Evolutionary conservation across 73 alveolate genomes (phyloP), one percentile per base, ranked within the genome.

Genomic region (Strombidium stylifer): DNA sequence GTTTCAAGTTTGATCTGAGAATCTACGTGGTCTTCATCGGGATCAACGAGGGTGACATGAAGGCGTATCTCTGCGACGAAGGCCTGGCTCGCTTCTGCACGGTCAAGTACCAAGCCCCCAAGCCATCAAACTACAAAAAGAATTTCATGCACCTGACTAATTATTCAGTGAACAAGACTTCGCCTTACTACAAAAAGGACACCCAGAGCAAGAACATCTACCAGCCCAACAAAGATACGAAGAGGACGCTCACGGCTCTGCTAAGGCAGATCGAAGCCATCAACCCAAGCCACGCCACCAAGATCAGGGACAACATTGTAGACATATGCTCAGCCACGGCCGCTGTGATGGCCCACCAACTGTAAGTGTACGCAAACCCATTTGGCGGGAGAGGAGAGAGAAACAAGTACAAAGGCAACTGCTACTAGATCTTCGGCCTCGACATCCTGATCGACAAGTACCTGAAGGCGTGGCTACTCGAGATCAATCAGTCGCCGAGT

Each of bases 381-480:
- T 36, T 44, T 73, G 0, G 82, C 52, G 27, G 45, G 32, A 16
- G 14, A 15, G 4, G 16, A 81, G 32, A 24, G 58, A n/a, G n/a
- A n/a, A n/a, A 39, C 35, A 24, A 11, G 58, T 45, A 15, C 58
- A 62, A 24, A 2, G 64, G 48, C 45, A 84, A 75, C 12, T 73
- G 84, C 54, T 94, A 86, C 58, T 87, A 94, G 20, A 62, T 94
- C 18, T 52, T 91, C 34, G 93, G 96, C 11, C 54, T 91, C 49
- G 99, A 94, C 64, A 80, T 94, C 19, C 37, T 94, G 56, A 55
- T 94, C 5, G 97, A 91, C 46, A 69, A 61, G 35, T 51, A 82
- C 36, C 74, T 74, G 21, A 83, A 91, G 59, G 88, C 92, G n/a
- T 94, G 90, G 96, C 58, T 94, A 44, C 54, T 94, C 32, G 98